These are phyloP conservation scores for Oryza australiensis DNA, from an alignment of 176 grass and related monocot genomes.

Conservation along the genomic window DNA sequence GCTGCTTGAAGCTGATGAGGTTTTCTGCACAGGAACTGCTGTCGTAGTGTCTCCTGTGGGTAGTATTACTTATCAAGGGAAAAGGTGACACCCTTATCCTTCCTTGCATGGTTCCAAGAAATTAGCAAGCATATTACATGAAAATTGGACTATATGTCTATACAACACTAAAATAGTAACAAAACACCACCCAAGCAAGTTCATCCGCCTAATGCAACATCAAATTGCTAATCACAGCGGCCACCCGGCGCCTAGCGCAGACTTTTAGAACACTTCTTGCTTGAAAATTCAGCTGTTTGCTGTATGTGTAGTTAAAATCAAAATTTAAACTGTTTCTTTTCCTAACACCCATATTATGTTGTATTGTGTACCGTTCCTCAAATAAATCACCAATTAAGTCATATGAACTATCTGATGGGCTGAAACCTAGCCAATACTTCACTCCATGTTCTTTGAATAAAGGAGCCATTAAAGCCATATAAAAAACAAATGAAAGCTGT, in stretches of 20 bases:
- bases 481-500: not conserved
- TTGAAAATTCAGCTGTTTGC: not conserved
- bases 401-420: not conserved
- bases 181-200: no score
- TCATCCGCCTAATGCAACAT: no score
- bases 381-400: not conserved
- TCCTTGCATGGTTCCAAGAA: no score
- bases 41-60: constrained; percentile 90
- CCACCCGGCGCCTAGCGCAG: no score
- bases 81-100: constrained; percentile 47
- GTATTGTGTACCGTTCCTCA: not conserved
- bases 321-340: not conserved
- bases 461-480: not conserved
- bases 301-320: not conserved
- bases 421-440: not conserved
- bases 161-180: no score
- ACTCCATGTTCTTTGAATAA: not conserved
- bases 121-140: no score
- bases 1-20: constrained; percentile 86
- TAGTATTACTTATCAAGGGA: constrained; percentile 87
- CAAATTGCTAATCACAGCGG: no score
- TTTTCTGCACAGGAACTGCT: constrained; percentile 91
- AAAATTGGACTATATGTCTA: no score
- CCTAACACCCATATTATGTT: not conserved
- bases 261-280: no score